These are phyloP conservation scores for Corniculantispora saksenae DNA, from an alignment of 2,329 filamentous ascomycete genomes.

Conservation along the genomic window DNA sequence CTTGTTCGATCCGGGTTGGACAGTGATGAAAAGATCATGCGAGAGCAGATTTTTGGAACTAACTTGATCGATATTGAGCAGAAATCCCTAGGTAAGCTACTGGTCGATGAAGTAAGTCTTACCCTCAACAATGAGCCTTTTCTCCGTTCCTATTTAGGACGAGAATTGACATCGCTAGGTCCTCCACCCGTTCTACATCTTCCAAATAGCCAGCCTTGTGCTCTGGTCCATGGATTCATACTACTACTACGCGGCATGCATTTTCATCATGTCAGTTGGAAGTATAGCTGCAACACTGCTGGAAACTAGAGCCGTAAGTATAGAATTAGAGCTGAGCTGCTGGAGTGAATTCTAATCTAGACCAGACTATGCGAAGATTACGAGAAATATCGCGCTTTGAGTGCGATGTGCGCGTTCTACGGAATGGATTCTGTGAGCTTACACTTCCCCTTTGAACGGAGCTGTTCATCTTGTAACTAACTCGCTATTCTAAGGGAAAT, in stretches of 20 bases:
- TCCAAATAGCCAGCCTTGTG: constrained; percentile 90
- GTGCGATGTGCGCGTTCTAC: constrained; percentile 89
- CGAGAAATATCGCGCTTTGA: constrained; percentile 93
- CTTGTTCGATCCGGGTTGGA: constrained; percentile 78
- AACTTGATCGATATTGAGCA: constrained; percentile 94
- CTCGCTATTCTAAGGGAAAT: constrained; percentile 62
- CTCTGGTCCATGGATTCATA: constrained; percentile 96
- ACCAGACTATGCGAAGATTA: constrained; percentile 83
- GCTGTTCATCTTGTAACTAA: not conserved
- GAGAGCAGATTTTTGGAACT: constrained; percentile 83
- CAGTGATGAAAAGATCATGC: constrained; percentile 79
- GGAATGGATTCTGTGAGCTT: constrained; percentile 84
- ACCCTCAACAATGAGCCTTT: not conserved
- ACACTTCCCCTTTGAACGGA: not conserved
- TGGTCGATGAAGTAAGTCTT: constrained; percentile 76
- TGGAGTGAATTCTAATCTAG: not conserved
- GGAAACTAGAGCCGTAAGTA: constrained; percentile 77
- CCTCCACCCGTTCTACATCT: constrained; percentile 97
- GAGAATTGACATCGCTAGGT: constrained; percentile 50
- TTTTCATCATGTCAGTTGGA: constrained; percentile 90
- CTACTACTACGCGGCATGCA: constrained; percentile 95
- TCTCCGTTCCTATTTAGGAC: not conserved
- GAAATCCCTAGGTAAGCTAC: constrained; percentile 77
- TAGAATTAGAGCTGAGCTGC: not conserved
- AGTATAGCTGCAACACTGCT: constrained; percentile 88